Conservation (phyloP, 805 yeast genomes). For the Zygosaccharomyces bisporus region DNA sequence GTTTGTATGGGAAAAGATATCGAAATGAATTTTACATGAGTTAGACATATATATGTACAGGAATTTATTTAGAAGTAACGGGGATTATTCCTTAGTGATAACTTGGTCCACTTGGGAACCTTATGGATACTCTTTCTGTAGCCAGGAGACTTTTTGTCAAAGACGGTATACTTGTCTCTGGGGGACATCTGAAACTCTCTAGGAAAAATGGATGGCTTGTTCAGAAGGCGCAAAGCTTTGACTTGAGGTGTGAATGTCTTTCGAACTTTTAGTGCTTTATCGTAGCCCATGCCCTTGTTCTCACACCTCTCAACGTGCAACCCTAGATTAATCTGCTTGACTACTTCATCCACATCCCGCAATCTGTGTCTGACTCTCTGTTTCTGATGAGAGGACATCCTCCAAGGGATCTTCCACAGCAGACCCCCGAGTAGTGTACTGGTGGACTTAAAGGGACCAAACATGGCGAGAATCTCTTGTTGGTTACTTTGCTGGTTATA, state of each 20-base stretch:
- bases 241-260: constrained; percentile 29
- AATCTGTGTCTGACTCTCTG: constrained; percentile 80
- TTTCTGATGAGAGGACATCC: constrained; percentile 77
- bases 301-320: constrained; percentile 29
- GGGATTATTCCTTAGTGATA: constrained; percentile 77
- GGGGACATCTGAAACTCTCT: constrained; percentile 77
- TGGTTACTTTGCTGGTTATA: not conserved
- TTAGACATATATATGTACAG: not conserved
- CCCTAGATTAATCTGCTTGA: constrained; percentile 42
- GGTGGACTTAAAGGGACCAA: constrained; percentile 34
- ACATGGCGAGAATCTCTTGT: constrained; percentile 20
- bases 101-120: constrained; percentile 89
- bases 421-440: constrained; percentile 31
- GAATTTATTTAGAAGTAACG: constrained; percentile 46
- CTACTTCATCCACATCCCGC: constrained; percentile 73
- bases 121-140: constrained; percentile 87
- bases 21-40: not conserved
- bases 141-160: constrained; percentile 64
- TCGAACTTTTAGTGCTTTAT: constrained; percentile 18
- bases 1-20: constrained; percentile 66
- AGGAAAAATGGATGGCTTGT: constrained; percentile 52
- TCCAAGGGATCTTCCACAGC: constrained; percentile 66
- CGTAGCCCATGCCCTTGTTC: constrained; percentile 21
- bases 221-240: constrained; percentile 26
- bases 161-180: constrained; percentile 82